These are phyloP conservation scores for Periglandula ipomoeae DNA, from an alignment of 2,329 filamentous ascomycete species.

Conservation along the genomic window DNA sequence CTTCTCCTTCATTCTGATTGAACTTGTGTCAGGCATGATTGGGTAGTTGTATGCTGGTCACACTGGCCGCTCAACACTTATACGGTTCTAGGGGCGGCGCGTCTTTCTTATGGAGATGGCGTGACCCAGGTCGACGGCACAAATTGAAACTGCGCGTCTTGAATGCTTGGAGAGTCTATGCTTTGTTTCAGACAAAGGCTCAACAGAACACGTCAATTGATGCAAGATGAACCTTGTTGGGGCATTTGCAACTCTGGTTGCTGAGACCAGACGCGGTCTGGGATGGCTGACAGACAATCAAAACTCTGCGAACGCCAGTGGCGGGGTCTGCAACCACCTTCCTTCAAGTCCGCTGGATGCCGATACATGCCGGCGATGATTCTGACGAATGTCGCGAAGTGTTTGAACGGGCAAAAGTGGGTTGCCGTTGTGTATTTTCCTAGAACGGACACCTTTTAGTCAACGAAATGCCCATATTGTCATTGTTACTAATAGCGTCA, in stretches of 20 bases:
- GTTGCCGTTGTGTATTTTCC: not conserved
- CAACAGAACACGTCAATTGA: not conserved
- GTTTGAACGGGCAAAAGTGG: slow-evolving; percentile 8
- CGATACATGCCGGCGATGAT: slow-evolving; percentile 11
- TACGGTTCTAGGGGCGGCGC: not conserved
- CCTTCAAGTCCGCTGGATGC: slow-evolving; percentile 8
- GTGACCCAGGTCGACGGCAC: not conserved
- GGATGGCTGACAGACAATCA: not conserved
- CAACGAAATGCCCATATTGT: slow-evolving; percentile 2
- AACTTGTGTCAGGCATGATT: slow-evolving; percentile 10
- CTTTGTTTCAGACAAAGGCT: not conserved
- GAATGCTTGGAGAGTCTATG: not conserved
- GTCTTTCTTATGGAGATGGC: not conserved
- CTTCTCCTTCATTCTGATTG: slow-evolving; percentile 8
- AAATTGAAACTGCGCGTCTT: not conserved
- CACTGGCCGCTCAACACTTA: too few relatives aligned
- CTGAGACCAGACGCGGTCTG: not conserved
- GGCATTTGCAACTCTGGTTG: not conserved
- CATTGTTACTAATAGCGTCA: not conserved
- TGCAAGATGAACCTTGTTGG: not conserved
- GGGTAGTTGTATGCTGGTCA: too few relatives aligned
- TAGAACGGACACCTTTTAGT: slow-evolving; percentile 6
- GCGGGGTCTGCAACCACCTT: slow-evolving; percentile 2
- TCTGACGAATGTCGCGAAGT: slow-evolving; percentile 4
- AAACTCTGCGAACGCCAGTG: slow-evolving; percentile 2